Conservation (phyloP, 306 rosid genomes). For the Pueraria montana region DNA sequence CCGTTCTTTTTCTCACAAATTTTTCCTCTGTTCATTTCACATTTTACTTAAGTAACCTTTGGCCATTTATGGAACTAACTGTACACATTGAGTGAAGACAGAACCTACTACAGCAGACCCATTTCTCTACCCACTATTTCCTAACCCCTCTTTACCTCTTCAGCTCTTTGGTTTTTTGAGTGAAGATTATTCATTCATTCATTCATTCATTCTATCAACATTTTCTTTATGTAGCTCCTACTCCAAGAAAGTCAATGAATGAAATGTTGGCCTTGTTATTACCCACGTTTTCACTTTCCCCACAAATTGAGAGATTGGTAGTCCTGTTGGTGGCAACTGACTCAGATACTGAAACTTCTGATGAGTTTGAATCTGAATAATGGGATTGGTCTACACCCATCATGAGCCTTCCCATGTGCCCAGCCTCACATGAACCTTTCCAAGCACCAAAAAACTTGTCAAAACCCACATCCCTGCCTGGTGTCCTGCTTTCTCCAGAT, state of each 20-base stretch:
- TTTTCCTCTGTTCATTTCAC: not conserved
- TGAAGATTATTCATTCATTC: no score
- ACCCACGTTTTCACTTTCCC: constrained; percentile 49
- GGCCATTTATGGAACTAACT: constrained; percentile 57
- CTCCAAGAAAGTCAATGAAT: constrained; percentile 93
- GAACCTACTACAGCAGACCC: constrained; percentile 36
- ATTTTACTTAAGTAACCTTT: constrained; percentile 31
- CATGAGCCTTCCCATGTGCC: constrained; percentile 19
- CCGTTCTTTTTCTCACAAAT: not conserved
- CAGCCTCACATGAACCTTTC: constrained; percentile 40
- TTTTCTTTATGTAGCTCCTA: constrained; percentile 63
- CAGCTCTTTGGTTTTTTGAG: constrained; percentile 17
- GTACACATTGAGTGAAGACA: constrained; percentile 54
- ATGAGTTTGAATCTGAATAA: constrained; percentile 75
- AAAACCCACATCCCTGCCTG: constrained; percentile 28
- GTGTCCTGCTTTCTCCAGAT: not conserved
- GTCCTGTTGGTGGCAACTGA: constrained; percentile 62
- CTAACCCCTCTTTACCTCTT: constrained; percentile 12
- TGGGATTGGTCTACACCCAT: constrained; percentile 60
- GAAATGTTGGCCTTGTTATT: constrained; percentile 36
- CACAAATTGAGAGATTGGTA: constrained; percentile 53
- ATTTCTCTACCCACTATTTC: constrained; percentile 21
- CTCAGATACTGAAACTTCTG: constrained; percentile 69
- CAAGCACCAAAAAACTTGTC: constrained; percentile 36
- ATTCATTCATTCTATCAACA: not conserved